Evolutionary conservation across 2,329 filamentous ascomycete species (phyloP).

Genomic region (Calonectria naviculata): DNA sequence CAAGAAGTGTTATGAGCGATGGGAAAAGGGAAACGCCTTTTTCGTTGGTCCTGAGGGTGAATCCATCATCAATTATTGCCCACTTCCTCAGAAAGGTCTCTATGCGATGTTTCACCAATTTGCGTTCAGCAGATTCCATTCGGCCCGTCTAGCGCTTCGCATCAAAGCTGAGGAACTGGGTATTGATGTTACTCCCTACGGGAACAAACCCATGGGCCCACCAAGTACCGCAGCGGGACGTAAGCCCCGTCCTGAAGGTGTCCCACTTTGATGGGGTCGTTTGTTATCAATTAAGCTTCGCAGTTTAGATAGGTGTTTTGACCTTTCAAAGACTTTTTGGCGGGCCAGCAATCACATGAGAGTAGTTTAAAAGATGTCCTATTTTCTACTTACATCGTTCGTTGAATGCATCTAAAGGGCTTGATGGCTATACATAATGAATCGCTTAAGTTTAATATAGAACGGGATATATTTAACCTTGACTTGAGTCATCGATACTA

Average conservation of each 20-base stretch:
- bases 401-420: too few species aligned
- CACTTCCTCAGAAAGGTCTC: conserved; percentile 5
- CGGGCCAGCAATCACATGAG: too few species aligned
- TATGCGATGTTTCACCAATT: conserved; percentile 16
- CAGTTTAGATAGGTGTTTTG: too few species aligned
- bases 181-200: conserved; percentile 35
- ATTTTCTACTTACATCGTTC: too few species aligned
- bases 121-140: conserved; percentile 12
- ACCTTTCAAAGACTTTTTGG: too few species aligned
- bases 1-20: conserved; percentile 7
- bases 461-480: too few species aligned
- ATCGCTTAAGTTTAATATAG: too few species aligned
- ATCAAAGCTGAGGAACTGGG: conserved; percentile 44
- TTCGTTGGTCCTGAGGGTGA: conserved; percentile 12
- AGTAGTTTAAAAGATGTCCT: too few species aligned
- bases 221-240: background rate
- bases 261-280: background rate
- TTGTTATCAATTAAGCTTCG: too few species aligned
- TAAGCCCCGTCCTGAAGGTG: background rate
- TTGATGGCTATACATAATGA: too few species aligned
- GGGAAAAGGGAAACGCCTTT: conserved; percentile 16
- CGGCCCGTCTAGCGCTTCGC: conserved; percentile 43
- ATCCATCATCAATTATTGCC: conserved; percentile 16
- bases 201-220: conserved; percentile 3
- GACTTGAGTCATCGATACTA: too few species aligned